Evolutionary conservation across 164 flowering plant genomes (phyloP), one percentile per base, ranked within the genome.

Genomic region (Chimonanthus praecox): DNA sequence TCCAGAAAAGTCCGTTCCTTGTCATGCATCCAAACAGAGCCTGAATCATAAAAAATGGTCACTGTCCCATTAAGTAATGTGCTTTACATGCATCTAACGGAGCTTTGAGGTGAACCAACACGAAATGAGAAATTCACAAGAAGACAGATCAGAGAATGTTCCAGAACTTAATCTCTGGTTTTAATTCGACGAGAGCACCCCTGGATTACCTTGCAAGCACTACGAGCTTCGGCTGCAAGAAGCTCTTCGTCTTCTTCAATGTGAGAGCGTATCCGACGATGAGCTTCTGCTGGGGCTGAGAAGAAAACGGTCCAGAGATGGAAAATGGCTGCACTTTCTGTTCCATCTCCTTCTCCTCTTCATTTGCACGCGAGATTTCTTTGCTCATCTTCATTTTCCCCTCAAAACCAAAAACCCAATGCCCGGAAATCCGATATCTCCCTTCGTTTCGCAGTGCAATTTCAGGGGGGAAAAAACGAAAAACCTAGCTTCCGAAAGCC

Each of bases 241-340:
- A 89, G 71, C 93, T 89, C 85, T 86, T 89, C 69, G 68, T 87
- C 82, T 89, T 89, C 88, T 89, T 89, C n/a, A 86, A 81, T 6
- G 93, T 89, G 44, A 89, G 78, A 58, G 93, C 93, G 49, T 89
- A 89, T 4, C 93, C 93, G 7, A 89, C 93, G 3, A 86, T 85
- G 71, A 89, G 74, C 49, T 72, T 75, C 75, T 80, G 80, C 46
- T 73, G 75, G 70, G 70, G 76, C 13, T 75, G 73, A 65, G 46
- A 15, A 7, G 60, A n/a, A 13, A 76, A 70, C 20, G 76, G 83
- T 11, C 9, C 68, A 62, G 71, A 68, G 45, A 76, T 66, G 58
- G 70, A 68, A 71, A 65, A 67, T 7, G 82, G 43, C 68, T 45
- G 66, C 11, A 11, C 16, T 0, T 0, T 4, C 4, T 54, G 16